Evolutionary conservation across 306 rosid species (phyloP).

Genomic region (Amphicarpaea edgeworthii): DNA sequence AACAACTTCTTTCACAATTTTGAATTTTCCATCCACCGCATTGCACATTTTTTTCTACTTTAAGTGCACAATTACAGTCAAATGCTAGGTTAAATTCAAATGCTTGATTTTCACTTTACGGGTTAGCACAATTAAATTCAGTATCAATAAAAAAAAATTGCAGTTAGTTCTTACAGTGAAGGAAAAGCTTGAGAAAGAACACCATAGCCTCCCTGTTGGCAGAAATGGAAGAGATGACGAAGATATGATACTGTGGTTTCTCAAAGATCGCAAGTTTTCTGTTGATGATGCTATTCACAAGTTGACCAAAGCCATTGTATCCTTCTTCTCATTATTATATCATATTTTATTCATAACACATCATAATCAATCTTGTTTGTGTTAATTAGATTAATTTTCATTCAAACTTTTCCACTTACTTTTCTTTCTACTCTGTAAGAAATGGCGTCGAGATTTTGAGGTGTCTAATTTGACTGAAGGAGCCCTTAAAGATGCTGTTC

Average conservation of each 20-base stretch:
- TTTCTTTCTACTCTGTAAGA: slow-evolving; percentile 66
- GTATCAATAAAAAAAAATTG: not conserved
- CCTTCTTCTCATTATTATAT: slow-evolving; percentile 44
- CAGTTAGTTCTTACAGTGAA: slow-evolving; percentile 87
- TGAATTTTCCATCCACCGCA: not conserved
- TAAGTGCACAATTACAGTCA: not conserved
- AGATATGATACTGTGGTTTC: slow-evolving; percentile 94
- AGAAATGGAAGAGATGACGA: slow-evolving; percentile 97
- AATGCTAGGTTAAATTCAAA: not conserved
- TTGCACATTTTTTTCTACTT: not conserved
- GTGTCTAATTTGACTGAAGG: slow-evolving; percentile 79
- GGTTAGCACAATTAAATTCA: not conserved
- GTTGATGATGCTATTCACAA: slow-evolving; percentile 71
- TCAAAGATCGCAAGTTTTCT: slow-evolving; percentile 81
- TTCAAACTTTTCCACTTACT: not conserved
- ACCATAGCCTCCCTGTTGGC: slow-evolving; percentile 74
- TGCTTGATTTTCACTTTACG: not conserved
- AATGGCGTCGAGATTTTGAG: slow-evolving; percentile 92
- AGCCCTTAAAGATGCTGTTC: slow-evolving; percentile 63
- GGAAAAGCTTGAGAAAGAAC: slow-evolving; percentile 78
- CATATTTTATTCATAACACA: not conserved
- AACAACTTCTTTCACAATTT: not conserved
- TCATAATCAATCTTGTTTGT: not conserved
- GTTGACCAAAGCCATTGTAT: slow-evolving; percentile 88
- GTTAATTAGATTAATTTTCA: not conserved